Evolutionary conservation across 2,329 filamentous ascomycete genomes (phyloP).

Genomic region (Aspergillus sp.): DNA sequence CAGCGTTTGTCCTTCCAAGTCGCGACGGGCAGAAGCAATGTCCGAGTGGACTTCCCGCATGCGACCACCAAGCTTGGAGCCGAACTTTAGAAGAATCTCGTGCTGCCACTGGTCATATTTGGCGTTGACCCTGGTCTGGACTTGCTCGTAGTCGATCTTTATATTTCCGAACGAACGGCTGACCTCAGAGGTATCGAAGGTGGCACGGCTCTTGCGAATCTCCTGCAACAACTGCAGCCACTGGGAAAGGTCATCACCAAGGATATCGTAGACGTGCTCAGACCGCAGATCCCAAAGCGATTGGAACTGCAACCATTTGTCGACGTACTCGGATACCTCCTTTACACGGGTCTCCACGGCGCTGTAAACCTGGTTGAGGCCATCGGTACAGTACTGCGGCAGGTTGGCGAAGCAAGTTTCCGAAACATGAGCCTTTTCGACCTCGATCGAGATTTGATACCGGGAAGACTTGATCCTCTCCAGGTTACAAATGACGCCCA

Average conservation of each 20-base stretch:
- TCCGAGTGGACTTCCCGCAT: conserved; percentile 91
- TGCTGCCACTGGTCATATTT: conserved; percentile 99
- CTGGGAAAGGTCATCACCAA: conserved; percentile 82
- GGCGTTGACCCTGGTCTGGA: conserved; percentile 96
- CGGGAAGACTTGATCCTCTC: conserved; percentile 90
- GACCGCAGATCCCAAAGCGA: conserved; percentile 97
- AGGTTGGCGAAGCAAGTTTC: conserved; percentile 70
- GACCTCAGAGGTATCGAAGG: conserved; percentile 95
- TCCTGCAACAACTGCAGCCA: conserved; percentile 97
- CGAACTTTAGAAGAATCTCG: conserved; percentile 92
- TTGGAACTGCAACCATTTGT: conserved; percentile 98
- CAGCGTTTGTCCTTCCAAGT: conserved; percentile 84
- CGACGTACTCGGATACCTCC: conserved; percentile 77
- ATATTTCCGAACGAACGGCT: conserved; percentile 89
- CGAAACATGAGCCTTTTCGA: conserved; percentile 31
- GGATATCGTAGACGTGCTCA: conserved; percentile 85
- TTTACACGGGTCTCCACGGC: conserved; percentile 76
- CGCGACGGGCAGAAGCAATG: conserved; percentile 80
- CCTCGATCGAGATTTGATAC: conserved; percentile 76
- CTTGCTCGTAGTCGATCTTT: conserved; percentile 95
- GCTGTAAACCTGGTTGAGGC: conserved; percentile 71
- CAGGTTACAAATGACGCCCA: conserved; percentile 84
- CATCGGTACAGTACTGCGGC: conserved; percentile 72
- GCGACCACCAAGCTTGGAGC: conserved; percentile 74
- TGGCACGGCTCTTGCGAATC: conserved; percentile 88